Percentiles rank a stretch among this genome's conserved stretches.
These are phyloP conservation scores for Fusarium euwallaceae DNA, from an alignment of 2,329 filamentous ascomycete species.

Conservation along the genomic window DNA sequence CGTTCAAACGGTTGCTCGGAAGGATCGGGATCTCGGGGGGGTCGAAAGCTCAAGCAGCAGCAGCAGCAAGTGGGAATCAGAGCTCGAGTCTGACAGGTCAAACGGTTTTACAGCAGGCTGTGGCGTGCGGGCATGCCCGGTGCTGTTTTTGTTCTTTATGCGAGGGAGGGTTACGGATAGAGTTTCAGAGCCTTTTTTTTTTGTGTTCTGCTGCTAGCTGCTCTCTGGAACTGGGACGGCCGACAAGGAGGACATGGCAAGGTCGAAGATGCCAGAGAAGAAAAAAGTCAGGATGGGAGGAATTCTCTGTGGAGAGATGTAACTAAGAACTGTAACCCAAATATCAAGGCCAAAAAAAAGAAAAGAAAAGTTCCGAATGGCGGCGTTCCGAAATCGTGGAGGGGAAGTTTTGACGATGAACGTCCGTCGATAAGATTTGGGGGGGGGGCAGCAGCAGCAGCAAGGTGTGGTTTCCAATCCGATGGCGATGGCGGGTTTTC, in stretches of 20 bases:
- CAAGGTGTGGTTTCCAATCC: constrained; percentile 2
- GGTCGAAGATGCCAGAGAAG: constrained; percentile 4
- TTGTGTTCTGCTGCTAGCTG: constrained; percentile 6
- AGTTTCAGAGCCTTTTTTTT: constrained; percentile 2
- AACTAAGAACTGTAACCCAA: neutral
- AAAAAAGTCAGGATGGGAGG: neutral
- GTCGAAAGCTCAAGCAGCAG: constrained; percentile 1
- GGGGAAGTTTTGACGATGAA: constrained; percentile 30
- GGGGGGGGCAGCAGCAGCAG: neutral
- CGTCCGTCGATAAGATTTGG: neutral
- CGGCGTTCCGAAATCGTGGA: constrained; percentile 23
- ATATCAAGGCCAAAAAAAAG: neutral
- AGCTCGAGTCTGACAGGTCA: constrained; percentile 43
- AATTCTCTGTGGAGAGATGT: neutral
- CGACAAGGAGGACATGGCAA: constrained; percentile 36
- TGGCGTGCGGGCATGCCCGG: constrained; percentile 41
- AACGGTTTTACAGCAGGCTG: constrained; percentile 38
- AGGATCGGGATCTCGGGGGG: constrained; percentile 28
- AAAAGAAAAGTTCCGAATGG: neutral
- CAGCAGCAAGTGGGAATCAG: constrained; percentile 7
- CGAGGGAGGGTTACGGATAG: constrained; percentile 1
- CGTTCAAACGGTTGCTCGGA: constrained; percentile 34
- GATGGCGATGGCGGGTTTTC: constrained; percentile 41
- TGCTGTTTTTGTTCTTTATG: constrained; percentile 17
- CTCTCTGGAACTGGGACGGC: neutral